Evolutionary conservation across 2,329 filamentous ascomycete genomes (phyloP), one percentile per base, ranked within the genome.

Genomic region (Fusarium sp.): DNA sequence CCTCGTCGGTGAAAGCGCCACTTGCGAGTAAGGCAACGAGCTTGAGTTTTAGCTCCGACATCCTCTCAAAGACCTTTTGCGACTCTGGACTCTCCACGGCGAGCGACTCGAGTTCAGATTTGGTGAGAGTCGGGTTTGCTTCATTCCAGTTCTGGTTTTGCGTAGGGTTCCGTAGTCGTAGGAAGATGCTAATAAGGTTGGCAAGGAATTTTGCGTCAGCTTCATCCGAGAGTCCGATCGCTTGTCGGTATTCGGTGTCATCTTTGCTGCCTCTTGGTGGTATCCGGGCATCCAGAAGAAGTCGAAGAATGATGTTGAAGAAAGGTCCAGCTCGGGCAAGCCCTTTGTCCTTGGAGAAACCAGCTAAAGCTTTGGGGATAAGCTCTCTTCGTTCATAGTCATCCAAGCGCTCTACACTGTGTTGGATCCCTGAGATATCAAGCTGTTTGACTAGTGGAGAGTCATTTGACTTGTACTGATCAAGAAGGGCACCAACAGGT

Each of bases 401-500:
- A 32, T 83, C 79, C 23, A 87, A 77, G 5, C 86, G 83, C 43
- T 82, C 79, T 28, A 88, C 75, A 43, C 95, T 96, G 77, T 97
- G 93, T 75, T 97, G 93, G 40, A 98, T 92, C 77, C 97, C 97
- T 20, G 92, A 86, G 42, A 98, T 83, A 80, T 98, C 94, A 73
- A 98, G 92, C 77, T 97, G 93, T 68, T 93, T 91, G 69, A 99
- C 89, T 40, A 98, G 85, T 2, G 90, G 84, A 14, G 90, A 91
- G 41, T 89, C 85, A 40, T 88, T 89, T 23, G 92, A 76, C 79
- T 97, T 97, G 85, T 97, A 98, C 78, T 98, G 96, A 72, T 94
- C 91, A 57, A 98, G 80, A 20, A 99, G 85, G 18, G 90, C 89
- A n/a, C 89, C 87, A 14, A 98, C 94, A 1, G 96, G 96, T 8